These are phyloP conservation scores for Stephanodiscus triporus DNA, from an alignment of 108 stramenopile species.

Conservation along the genomic window DNA sequence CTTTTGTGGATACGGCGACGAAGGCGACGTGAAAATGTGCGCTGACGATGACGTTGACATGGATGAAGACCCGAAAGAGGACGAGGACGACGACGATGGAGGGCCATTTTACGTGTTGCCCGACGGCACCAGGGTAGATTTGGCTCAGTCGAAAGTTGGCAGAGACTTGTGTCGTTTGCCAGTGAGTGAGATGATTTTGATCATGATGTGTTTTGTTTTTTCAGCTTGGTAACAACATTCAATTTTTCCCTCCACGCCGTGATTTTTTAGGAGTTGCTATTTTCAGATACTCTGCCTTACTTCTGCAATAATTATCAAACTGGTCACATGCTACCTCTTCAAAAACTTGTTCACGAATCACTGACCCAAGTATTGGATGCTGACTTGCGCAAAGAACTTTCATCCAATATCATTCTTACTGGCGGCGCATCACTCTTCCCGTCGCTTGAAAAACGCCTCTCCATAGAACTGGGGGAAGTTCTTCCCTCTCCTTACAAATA, in stretches of 20 bases:
- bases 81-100: constrained; percentile 32
- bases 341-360: constrained; percentile 69
- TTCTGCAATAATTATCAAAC: constrained; percentile 34
- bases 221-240: not conserved
- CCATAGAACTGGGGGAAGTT: constrained; percentile 57
- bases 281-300: constrained; percentile 63
- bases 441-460: constrained; percentile 71
- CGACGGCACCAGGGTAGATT: constrained; percentile 69
- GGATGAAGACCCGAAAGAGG: constrained; percentile 24
- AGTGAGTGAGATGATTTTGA: constrained; percentile 10
- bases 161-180: constrained; percentile 65
- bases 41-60: constrained; percentile 23
- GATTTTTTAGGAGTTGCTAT: constrained; percentile 59
- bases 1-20: constrained; percentile 22
- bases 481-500: constrained; percentile 68
- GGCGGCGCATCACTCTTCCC: constrained; percentile 73
- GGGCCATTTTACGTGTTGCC: constrained; percentile 57
- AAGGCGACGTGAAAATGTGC: constrained; percentile 2
- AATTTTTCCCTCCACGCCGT: not conserved
- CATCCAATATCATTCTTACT: constrained; percentile 68
- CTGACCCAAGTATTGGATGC: constrained; percentile 77
- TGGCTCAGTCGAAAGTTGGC: constrained; percentile 52
- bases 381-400: constrained; percentile 83
- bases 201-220: not conserved
- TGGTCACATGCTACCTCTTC: constrained; percentile 63